Base-by-base conservation (phyloP, 176 grass and related monocot species). In the Oropetium thomaeum region DNA sequence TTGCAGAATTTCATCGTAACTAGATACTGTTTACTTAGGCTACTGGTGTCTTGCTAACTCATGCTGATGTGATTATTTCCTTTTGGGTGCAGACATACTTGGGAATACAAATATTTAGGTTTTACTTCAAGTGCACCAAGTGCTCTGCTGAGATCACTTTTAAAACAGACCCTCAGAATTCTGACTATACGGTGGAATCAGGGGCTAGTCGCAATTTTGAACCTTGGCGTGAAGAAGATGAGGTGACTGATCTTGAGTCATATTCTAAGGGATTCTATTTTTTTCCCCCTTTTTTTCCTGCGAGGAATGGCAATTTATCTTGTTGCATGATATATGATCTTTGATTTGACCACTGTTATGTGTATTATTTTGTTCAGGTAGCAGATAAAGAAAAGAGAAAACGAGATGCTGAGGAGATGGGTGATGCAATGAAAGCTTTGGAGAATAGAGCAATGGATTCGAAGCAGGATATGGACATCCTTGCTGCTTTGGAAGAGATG, bases 91-190 rank as follows among this genome's bases (percentile, higher is more conserved):
- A 87, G 85, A 60, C 67, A 41, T 94, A 94, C 80, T 54, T 94
- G 77, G 91, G 91, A 60, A 90, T 90, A 77, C 91, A 88, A 83
- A 69, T 90, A 69, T 90, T 90, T 77, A 81, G 91, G 53, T 90
- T 94, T 70, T 94, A 94, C 62, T 88, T 94, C 74, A 90, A 90
- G 69, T 94, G 91, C 28, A 88, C 91, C 47, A 94, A 41, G 77
- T 94, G 91, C 53, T 94, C 88, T 61, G 81, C 91, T 5, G 91
- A 90, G 67, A 94, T 94, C 16, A 88, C 91, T 10, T 90, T 90
- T 62, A 94, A 90, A 84, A 94, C 91, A 20, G 91, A 94, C 30
- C 91, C 91, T 62, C 91, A 90, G 66, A 94, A 94, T 71, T 90
- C 87, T 58, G 91, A 94, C 14, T 94, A 90, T 54, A 85, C 79